Evolutionary conservation across 208 protist species (phyloP).

Genomic region (Ichthyophonus hoferi): DNA sequence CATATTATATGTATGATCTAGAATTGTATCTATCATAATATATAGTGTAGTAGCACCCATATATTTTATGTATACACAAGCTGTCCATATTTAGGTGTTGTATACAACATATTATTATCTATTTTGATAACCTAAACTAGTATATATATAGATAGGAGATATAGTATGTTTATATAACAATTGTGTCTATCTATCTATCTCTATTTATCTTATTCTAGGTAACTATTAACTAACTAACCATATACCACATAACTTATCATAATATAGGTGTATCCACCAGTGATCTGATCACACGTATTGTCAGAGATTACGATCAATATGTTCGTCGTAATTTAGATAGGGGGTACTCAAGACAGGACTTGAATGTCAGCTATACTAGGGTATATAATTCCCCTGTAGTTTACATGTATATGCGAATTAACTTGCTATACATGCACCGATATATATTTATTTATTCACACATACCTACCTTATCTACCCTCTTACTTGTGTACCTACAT

Average conservation of each 20-base stretch:
- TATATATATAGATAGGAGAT: too few species aligned
- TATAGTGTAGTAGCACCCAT: too few species aligned
- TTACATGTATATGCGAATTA: not conserved
- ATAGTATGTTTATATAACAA: too few species aligned
- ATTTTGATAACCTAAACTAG: too few species aligned
- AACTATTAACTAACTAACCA: too few species aligned
- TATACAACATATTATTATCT: too few species aligned
- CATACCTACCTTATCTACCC: not conserved
- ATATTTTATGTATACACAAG: too few species aligned
- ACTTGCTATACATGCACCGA: not conserved
- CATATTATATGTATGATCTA: too few species aligned
- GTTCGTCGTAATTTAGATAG: conserved; percentile 26
- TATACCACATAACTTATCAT: too few species aligned
- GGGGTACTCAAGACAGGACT: conserved; percentile 28
- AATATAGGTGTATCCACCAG: conserved; percentile 28
- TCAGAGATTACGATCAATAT: conserved; percentile 32
- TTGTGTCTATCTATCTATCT: not conserved
- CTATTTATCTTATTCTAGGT: too few species aligned
- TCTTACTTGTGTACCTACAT: not conserved
- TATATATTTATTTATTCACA: not conserved
- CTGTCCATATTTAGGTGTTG: too few species aligned
- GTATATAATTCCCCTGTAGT: not conserved
- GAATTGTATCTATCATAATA: too few species aligned
- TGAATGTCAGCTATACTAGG: conserved; percentile 32
- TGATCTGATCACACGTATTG: conserved; percentile 35